Evolutionary conservation across 129 eudicot genomes (phyloP), one percentile per base, ranked within the genome.

Genomic region (Artemisia annua): DNA sequence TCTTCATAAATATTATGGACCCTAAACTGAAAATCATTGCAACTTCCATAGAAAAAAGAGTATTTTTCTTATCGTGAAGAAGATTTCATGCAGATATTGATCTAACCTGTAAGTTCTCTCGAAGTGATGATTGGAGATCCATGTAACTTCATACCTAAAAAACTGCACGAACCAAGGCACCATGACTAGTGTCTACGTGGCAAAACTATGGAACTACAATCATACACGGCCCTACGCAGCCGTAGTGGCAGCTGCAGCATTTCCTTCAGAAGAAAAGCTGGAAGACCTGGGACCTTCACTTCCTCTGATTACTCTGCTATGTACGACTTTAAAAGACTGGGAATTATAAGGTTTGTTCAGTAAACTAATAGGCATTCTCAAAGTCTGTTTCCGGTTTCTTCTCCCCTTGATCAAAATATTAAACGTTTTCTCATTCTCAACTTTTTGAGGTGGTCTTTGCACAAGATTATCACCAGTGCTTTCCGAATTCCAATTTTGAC

Each of bases 351-450:
- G 97, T 73, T 86, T 87, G 75, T 78, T 90, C 22, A 95, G 88
- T 86, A 95, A 80, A 85, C 96, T 90, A 70, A 86, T 81, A 4
- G 99, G 99, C 94, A 95, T 89, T 78, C 97, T 78, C 80, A 95
- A 61, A 67, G 92, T 90, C 84, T 95, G 99, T 81, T 90, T 95
- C 30, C 96, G 82, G 84, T 90, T 95, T 78, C 96, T 88, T 78
- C 87, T 90, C 69, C 99, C 99, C 87, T 87, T 87, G 4, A 95
- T 86, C 84, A 90, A 81, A 58, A 95, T 85, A 74, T 85, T 95
- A 74, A 90, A 81, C n/a, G 91, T 90, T 70, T 81, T 95, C 63
- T 90, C 99, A 48, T 71, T 78, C 28, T 85, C 97, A 80, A 59
- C 75, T 26, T 83, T 79, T 57, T 62, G 32, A 58, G 79, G 87